Conservation (phyloP, 257 asterid species). For the Knoxia roxburghii region DNA sequence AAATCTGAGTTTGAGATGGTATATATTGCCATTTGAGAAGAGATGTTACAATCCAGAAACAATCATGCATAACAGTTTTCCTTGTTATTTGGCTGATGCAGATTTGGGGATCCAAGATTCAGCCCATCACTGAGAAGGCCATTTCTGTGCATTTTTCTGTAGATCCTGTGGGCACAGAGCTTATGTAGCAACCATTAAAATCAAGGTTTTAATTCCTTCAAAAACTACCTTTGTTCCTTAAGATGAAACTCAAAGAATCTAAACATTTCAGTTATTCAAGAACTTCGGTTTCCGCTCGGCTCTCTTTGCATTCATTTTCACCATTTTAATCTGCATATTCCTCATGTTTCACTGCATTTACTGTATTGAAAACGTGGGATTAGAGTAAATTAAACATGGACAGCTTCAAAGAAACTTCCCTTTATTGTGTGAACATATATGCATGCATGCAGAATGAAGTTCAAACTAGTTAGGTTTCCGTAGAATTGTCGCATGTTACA, state of each 20-base stretch:
- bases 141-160: conserved; percentile 44
- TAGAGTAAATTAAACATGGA: not conserved
- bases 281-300: not conserved
- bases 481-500: not conserved
- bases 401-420: not conserved
- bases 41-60: not conserved
- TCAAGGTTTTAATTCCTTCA: not conserved
- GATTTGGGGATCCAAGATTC: conserved; percentile 39
- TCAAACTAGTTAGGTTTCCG: not conserved
- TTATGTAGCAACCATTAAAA: conserved; percentile 42
- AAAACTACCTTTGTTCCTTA: not conserved
- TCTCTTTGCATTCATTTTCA: not conserved
- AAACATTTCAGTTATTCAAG: not conserved
- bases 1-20: no score
- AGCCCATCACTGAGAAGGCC: conserved; percentile 40
- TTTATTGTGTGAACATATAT: conserved; percentile 5
- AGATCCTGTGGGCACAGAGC: conserved; percentile 69
- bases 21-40: no score
- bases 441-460: not conserved
- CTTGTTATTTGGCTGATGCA: conserved; percentile 23
- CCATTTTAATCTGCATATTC: not conserved
- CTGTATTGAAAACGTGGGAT: not conserved
- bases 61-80: not conserved
- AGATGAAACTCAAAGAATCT: not conserved
- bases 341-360: not conserved